These are phyloP conservation scores for Saturnispora dispora DNA, from an alignment of 805 yeast species.

Conservation along the genomic window DNA sequence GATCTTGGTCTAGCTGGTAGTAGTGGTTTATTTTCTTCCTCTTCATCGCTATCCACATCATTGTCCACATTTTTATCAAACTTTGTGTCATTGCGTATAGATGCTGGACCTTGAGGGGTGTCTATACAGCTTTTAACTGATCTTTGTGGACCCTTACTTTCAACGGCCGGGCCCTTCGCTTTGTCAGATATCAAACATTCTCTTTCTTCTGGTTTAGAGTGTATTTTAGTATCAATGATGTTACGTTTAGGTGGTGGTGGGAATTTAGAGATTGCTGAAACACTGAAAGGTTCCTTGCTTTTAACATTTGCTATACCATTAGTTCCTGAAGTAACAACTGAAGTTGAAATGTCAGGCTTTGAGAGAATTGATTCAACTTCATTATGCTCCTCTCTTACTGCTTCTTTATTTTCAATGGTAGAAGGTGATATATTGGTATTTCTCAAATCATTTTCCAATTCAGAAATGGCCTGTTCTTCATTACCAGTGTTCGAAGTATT, in stretches of 20 bases:
- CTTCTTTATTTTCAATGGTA: not conserved
- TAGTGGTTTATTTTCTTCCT: not conserved
- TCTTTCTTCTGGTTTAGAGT: not conserved
- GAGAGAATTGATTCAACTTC: conserved; percentile 3
- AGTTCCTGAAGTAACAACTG: conserved; percentile 2
- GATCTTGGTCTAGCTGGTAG: not conserved
- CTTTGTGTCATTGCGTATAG: not conserved
- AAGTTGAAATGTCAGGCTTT: conserved; percentile 6
- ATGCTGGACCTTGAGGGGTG: not conserved
- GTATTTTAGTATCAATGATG: not conserved
- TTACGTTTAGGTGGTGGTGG: conserved; percentile 9
- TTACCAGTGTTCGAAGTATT: not conserved
- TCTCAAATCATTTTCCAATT: conserved; percentile 13
- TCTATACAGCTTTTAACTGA: not conserved
- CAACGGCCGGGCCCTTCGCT: not conserved
- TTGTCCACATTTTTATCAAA: not conserved
- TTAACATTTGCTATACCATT: conserved; percentile 1
- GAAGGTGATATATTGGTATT: conserved; percentile 10
- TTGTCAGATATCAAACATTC: not conserved
- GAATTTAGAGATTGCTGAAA: not conserved
- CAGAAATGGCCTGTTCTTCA: conserved; percentile 8
- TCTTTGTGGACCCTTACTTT: not conserved
- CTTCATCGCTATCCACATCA: not conserved
- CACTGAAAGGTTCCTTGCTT: not conserved
- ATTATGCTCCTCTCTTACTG: not conserved